phyloP scores from a whole-genome alignment of 2,329 filamentous ascomycete genomes.

The Lojkania enalia region DNA sequence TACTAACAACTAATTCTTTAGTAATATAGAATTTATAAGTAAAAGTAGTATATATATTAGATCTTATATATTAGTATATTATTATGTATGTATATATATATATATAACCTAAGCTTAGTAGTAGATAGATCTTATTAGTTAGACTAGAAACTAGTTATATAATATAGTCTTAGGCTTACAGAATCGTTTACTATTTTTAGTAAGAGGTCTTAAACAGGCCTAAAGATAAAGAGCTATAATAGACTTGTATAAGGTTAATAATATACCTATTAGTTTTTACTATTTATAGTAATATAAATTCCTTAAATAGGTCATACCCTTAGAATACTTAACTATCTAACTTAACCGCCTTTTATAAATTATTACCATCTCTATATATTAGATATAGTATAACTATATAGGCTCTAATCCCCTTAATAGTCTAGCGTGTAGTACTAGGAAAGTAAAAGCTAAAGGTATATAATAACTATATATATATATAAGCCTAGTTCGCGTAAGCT shows the following conservation, averaged over 20 bases:
- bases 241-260: slow-evolving; percentile 9
- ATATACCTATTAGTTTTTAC: slow-evolving; percentile 9
- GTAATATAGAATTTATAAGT: too few relatives aligned
- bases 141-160: not conserved
- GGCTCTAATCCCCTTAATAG: slow-evolving; percentile 8
- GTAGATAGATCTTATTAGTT: not conserved
- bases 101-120: not conserved
- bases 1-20: too few relatives aligned
- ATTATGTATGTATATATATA: too few relatives aligned
- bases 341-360: slow-evolving; percentile 11
- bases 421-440: slow-evolving; percentile 8
- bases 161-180: not conserved
- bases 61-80: too few relatives aligned
- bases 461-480: slow-evolving; percentile 11
- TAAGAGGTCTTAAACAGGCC: slow-evolving; percentile 7
- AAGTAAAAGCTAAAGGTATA: slow-evolving; percentile 13
- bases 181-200: slow-evolving; percentile 2
- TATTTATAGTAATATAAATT: slow-evolving; percentile 9
- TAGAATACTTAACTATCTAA: slow-evolving; percentile 10
- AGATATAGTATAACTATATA: slow-evolving; percentile 8
- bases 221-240: slow-evolving; percentile 10
- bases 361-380: slow-evolving; percentile 10
- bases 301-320: slow-evolving; percentile 7
- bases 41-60: too few relatives aligned
- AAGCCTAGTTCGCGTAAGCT: slow-evolving; percentile 10